Percentiles rank a stretch among this genome's conserved stretches.
These are phyloP conservation scores for Pelargonium citronellum DNA, from an alignment of 441 rosid genomes.

Conservation along the genomic window DNA sequence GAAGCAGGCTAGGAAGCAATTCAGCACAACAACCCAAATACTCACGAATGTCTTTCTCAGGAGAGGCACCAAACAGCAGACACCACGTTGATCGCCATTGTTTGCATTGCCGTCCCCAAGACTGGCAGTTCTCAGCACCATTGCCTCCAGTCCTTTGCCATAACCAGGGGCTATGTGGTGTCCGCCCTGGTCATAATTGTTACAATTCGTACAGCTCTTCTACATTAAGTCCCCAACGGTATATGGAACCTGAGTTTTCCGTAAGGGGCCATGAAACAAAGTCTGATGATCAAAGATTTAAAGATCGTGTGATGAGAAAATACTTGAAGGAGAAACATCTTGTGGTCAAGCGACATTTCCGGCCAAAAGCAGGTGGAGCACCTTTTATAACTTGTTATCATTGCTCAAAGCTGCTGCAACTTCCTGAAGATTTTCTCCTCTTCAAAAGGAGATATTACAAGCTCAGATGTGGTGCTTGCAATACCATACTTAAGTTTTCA, in stretches of 20 bases:
- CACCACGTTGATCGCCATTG: constrained; percentile 30
- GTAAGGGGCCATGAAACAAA: constrained; percentile 34
- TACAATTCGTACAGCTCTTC: constrained; percentile 39
- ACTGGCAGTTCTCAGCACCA: constrained; percentile 36
- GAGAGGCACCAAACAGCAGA: constrained; percentile 32
- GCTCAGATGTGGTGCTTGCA: constrained; percentile 78
- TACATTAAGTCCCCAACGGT: constrained; percentile 56
- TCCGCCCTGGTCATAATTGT: constrained; percentile 29
- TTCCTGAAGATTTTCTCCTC: constrained; percentile 68
- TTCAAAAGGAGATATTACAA: constrained; percentile 45
- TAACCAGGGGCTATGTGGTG: constrained; percentile 23
- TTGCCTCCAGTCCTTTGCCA: constrained; percentile 30
- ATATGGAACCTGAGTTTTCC: constrained; percentile 36
- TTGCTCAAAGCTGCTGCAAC: constrained; percentile 54
- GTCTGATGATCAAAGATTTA: constrained; percentile 48
- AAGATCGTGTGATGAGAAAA: constrained; percentile 33
- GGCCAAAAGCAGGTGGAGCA: constrained; percentile 75
- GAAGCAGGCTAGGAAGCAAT: constrained; percentile 27
- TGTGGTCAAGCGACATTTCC: constrained; percentile 48
- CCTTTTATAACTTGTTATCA: constrained; percentile 59
- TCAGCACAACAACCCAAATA: constrained; percentile 33
- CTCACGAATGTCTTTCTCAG: constrained; percentile 40
- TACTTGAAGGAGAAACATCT: constrained; percentile 41
- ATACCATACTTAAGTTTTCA: constrained; percentile 53
- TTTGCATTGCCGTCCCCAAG: constrained; percentile 35